A percentile compares a stretch with the other conserved stretches of the same genome.
Evolutionary conservation across 139 green algal genomes (phyloP).

Genomic region (Micromonas pusilla): DNA sequence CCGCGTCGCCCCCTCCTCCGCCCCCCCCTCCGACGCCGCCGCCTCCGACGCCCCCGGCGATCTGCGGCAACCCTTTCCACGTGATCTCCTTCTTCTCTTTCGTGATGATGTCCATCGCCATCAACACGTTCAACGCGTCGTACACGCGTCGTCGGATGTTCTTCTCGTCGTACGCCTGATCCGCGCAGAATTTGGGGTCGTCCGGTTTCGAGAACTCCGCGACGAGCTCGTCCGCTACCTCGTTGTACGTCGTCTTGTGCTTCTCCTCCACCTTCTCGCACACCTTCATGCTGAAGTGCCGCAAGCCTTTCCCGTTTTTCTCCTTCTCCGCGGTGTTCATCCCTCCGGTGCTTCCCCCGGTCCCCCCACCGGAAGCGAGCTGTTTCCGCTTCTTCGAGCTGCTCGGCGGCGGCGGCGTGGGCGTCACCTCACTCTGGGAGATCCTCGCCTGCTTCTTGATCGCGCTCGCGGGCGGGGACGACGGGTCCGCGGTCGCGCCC

Average conservation of each 20-base stretch:
- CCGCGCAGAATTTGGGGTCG: not conserved
- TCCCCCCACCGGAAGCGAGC: not conserved
- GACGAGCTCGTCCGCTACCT: constrained; percentile 92
- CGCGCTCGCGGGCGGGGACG: too few relatives aligned
- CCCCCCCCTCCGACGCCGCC: not conserved
- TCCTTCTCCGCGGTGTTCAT: constrained; percentile 16
- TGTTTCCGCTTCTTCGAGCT: not conserved
- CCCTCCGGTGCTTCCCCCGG: not conserved
- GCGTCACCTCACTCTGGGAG: not conserved
- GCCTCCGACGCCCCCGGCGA: not conserved
- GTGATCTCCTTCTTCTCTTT: constrained; percentile 87
- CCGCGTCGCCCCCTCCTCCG: not conserved
- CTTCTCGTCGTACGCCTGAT: constrained; percentile 74
- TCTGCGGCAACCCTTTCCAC: constrained; percentile 63
- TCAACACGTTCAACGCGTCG: constrained; percentile 96
- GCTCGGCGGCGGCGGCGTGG: not conserved
- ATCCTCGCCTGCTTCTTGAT: constrained; percentile 8
- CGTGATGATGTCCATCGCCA: constrained; percentile 85
- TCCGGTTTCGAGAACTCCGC: constrained; percentile 41
- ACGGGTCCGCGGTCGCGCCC: too few relatives aligned
- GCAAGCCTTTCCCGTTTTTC: constrained; percentile 59
- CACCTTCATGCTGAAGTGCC: constrained; percentile 70
- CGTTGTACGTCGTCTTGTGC: constrained; percentile 82
- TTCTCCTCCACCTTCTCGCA: constrained; percentile 85
- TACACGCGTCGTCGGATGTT: constrained; percentile 92